Evolutionary conservation across 805 yeast genomes (phyloP).

Genomic region (Lipomyces starkeyi): DNA sequence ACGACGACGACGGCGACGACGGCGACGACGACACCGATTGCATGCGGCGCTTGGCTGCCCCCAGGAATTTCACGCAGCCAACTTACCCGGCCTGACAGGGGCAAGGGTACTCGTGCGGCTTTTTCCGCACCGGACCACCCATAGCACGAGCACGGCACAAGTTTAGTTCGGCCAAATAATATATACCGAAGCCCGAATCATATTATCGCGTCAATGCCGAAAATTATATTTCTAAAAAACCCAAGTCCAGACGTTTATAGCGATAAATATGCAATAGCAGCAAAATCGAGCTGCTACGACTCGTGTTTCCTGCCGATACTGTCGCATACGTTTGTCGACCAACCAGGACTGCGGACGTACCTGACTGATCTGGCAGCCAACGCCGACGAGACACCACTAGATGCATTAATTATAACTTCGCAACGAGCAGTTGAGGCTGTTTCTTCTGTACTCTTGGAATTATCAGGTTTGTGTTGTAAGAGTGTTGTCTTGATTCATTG

Average conservation of each 20-base stretch:
- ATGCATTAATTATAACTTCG: slow-evolving; percentile 76
- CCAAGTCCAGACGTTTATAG: slow-evolving; percentile 19
- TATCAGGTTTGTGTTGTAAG: slow-evolving; percentile 41
- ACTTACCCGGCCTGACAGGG: too few species aligned
- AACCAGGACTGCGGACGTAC: slow-evolving; percentile 52
- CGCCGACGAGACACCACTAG: slow-evolving; percentile 41
- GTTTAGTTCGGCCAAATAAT: neutral
- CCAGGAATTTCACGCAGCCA: too few species aligned
- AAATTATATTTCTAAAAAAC: slow-evolving; percentile 28
- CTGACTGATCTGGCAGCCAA: slow-evolving; percentile 43
- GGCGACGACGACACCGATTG: neutral
- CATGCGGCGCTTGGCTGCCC: too few species aligned
- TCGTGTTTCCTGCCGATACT: slow-evolving; percentile 72
- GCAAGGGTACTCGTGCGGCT: too few species aligned
- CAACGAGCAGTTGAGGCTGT: slow-evolving; percentile 90
- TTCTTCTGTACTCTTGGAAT: slow-evolving; percentile 48
- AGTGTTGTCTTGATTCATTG: neutral
- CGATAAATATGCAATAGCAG: slow-evolving; percentile 26
- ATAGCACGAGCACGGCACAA: too few species aligned
- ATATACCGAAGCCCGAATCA: neutral
- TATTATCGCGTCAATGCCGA: slow-evolving; percentile 1
- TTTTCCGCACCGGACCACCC: too few species aligned
- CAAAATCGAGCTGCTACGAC: slow-evolving; percentile 3
- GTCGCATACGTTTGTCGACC: slow-evolving; percentile 63
- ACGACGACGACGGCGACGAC: neutral